Base-by-base conservation (phyloP, 2,329 filamentous ascomycete genomes). In the Xylariaceae sp. region DNA sequence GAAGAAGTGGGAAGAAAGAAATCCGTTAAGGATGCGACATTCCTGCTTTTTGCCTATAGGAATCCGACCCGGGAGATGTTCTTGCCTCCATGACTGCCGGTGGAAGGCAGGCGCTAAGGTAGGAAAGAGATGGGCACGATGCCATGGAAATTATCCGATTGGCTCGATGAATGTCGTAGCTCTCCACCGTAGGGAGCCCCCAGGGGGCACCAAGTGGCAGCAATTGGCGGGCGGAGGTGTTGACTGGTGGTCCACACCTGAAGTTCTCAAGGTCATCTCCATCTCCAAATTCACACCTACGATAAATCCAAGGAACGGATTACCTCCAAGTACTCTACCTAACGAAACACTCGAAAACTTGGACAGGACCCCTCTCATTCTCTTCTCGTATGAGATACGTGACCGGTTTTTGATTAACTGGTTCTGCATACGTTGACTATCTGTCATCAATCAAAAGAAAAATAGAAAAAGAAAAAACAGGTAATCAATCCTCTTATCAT, bases 401-500 rank as follows among this genome's bases (percentile, higher is more conserved):
- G 23, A 30, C 23, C 23, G 23, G 23, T 30, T 30, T 30, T 30
- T 30, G 41, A 45, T 30, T 11, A n/a, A 45, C 13, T 45, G 11
- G 41, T 15, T 45, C 10, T 13, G 11, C n/a, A 45, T 45, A 13
- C n/a, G 11, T 6, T 13, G 5, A n/a, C 2, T 17, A 15, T n/a
- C 13, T 45, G 37, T 51, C 9, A 37, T 37, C 11, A 37, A n/a
- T 37, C 18, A 49, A 30, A 8, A 35, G 53, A 49, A 55, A 15
- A 23, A 34, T 1, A 23, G 11, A 51, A 51, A 30, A 51, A 15
- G 15, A 34, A 39, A 53, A 17, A 8, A 8, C n/a, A 37, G 34
- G 51, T 11, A 37, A 53, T 4, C 34, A 37, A 53, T 4, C 34
- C 11, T 30, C 45, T 18, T 30, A 63, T 53, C 47, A 69, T 71